These are phyloP conservation scores for Diplodia corticola DNA, from an alignment of 2,329 filamentous ascomycete species.

Conservation along the genomic window DNA sequence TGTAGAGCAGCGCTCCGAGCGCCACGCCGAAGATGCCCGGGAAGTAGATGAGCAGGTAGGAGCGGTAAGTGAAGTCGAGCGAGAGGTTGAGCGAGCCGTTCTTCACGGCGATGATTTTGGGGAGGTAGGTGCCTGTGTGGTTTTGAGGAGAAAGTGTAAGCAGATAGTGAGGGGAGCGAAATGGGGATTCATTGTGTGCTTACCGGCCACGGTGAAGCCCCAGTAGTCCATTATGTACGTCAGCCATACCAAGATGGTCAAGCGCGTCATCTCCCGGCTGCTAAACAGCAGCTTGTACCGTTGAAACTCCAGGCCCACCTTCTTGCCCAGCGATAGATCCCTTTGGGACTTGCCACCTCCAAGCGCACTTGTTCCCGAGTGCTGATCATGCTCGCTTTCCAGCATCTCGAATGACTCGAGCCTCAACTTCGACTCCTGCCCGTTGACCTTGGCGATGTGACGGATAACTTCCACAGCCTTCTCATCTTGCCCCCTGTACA, in stretches of 20 bases:
- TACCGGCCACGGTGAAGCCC: constrained; percentile 51
- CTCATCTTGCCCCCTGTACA: constrained; percentile 55
- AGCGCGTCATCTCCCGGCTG: constrained; percentile 42
- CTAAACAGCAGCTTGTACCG: constrained; percentile 51
- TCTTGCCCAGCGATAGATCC: constrained; percentile 28
- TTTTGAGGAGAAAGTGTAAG: too few species aligned
- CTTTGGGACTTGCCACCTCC: constrained; percentile 36
- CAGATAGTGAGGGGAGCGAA: too few species aligned
- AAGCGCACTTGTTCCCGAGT: constrained; percentile 29
- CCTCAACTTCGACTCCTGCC: constrained; percentile 36
- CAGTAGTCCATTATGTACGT: constrained; percentile 55
- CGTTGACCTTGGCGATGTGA: constrained; percentile 47
- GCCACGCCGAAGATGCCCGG: constrained; percentile 55
- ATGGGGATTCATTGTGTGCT: not conserved
- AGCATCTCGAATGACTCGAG: constrained; percentile 40
- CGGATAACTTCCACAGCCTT: constrained; percentile 51
- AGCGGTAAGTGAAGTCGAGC: constrained; percentile 52
- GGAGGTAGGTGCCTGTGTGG: constrained; percentile 48
- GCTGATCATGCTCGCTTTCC: constrained; percentile 32
- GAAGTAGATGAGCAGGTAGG: constrained; percentile 57
- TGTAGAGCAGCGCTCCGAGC: constrained; percentile 50
- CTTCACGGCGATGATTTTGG: constrained; percentile 54
- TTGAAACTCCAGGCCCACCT: constrained; percentile 42
- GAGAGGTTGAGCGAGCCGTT: constrained; percentile 49
- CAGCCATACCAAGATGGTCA: constrained; percentile 53